Base-by-base conservation (phyloP, 108 stramenopile genomes). In the Craspedostauros australis region DNA sequence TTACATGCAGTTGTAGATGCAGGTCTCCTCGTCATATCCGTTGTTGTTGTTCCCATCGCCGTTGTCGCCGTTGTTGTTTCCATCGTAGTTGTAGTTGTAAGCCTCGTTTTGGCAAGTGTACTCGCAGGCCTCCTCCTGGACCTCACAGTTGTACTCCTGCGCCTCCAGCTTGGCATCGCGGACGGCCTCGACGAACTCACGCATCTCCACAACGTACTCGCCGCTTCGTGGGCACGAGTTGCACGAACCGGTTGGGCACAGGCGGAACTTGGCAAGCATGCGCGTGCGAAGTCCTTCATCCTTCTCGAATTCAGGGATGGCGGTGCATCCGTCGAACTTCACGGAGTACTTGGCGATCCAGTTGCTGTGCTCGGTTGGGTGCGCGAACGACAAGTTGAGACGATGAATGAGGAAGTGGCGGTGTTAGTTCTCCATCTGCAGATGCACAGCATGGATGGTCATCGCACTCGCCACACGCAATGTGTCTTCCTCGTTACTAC, bases 251-350 rank as follows among this genome's bases (percentile, higher is more conserved):
- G 71, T 42, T 16, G 86, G 86, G 34, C 86, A 88, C 14, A 88
- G 75, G 55, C 75, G 73, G 77, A 84, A 88, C 49, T 80, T 76
- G 15, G 79, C 82, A 24, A 88, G 60, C 14, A 68, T 54, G 39
- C 82, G 39, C 12, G 40, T 29, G 47, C 61, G 59, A 55, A 68
- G 14, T 31, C 81, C 72, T 57, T 79, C 62, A 47, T 76, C 50
- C 46, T 72, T n/a, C 62, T 78, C 50, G 26, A 61, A 70, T 39
- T 54, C 50, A 33, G 58, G 50, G 20, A 68, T 28, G 8, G 54
- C 18, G 45, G 54, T 58, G 54, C 82, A 83, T 30, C 60, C 66
- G 29, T 73, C 50, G 50, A 88, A 88, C 75, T 84, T 81, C 56
- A 88, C 32, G 19, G 68, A 70, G 43, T 81, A 79, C 19, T 66